Evolutionary conservation across 352 stramenopile genomes (phyloP).

Genomic region (Plasmopara halstedii): DNA sequence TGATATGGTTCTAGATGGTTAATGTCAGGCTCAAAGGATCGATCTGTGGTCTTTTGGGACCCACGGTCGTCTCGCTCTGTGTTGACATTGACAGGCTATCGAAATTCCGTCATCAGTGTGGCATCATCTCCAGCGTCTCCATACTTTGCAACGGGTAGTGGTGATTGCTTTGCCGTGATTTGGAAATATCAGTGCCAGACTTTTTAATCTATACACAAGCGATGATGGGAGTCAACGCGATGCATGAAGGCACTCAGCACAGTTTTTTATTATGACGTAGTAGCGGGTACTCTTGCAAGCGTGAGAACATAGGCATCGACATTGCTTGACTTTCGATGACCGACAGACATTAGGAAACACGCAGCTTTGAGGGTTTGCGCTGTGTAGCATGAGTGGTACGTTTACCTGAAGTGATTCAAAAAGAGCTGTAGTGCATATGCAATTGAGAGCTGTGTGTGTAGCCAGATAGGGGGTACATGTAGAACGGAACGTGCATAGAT

Average conservation of each 20-base stretch:
- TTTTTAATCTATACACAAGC: conserved; percentile 72
- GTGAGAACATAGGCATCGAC: conserved; percentile 22
- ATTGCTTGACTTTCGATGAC: conserved; percentile 25
- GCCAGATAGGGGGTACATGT: conserved; percentile 3
- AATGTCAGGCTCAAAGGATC: conserved; percentile 83
- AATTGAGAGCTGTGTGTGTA: conserved; percentile 27
- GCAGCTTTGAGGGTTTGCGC: not conserved
- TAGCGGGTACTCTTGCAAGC: conserved; percentile 8
- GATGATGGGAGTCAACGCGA: conserved; percentile 20
- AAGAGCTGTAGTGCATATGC: conserved; percentile 29
- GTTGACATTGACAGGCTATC: conserved; percentile 73
- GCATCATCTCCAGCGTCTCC: conserved; percentile 73
- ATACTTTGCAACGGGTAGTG: conserved; percentile 81
- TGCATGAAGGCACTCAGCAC: conserved; percentile 6
- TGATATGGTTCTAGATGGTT: conserved; percentile 51
- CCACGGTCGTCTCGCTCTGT: conserved; percentile 73
- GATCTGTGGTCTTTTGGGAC: conserved; percentile 84
- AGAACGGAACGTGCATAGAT: conserved; percentile 16
- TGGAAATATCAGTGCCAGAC: conserved; percentile 86
- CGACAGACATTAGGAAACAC: conserved; percentile 19
- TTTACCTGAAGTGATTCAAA: conserved; percentile 23
- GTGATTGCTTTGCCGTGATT: conserved; percentile 78
- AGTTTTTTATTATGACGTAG: not conserved
- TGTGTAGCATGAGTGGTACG: conserved; percentile 2
- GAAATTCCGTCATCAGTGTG: conserved; percentile 85